A percentile compares a stretch with the other conserved stretches of the same genome.
phyloP scores from a whole-genome alignment of 2,329 filamentous ascomycete species.

The Ceratocystis destructans region DNA sequence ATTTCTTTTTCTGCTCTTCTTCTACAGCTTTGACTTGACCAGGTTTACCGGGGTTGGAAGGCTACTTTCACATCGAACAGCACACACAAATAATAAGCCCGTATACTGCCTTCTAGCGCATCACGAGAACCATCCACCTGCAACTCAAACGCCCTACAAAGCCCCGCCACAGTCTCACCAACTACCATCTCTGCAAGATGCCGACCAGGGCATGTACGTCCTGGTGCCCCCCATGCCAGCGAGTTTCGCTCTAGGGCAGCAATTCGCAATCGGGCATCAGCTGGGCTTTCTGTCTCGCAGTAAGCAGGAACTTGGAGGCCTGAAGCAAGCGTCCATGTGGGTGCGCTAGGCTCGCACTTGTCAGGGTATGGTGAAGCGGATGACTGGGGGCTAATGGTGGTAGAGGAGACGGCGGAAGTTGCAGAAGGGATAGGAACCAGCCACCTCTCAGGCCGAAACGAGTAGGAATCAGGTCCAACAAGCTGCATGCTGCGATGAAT shows the following conservation, averaged over 20 bases:
- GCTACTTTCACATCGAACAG: conserved; percentile 11
- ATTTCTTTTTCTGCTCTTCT: not conserved
- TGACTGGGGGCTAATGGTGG: not conserved
- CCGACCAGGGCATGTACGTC: conserved; percentile 37
- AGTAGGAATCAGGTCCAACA: conserved; percentile 34
- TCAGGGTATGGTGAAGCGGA: not conserved
- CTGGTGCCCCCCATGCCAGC: conserved; percentile 39
- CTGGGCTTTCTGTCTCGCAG: conserved; percentile 17
- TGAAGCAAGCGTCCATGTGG: conserved; percentile 7
- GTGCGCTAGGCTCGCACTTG: not conserved
- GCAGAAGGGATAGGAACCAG: conserved; percentile 14
- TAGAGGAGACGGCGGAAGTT: not conserved
- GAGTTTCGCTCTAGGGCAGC: conserved; percentile 31
- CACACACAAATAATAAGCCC: conserved; percentile 18
- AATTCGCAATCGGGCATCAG: conserved; percentile 27
- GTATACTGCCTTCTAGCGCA: not conserved
- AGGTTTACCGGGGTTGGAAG: conserved; percentile 2
- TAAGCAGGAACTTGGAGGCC: conserved; percentile 8
- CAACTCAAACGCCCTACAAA: conserved; percentile 31
- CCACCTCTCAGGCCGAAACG: conserved; percentile 38
- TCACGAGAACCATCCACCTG: conserved; percentile 29
- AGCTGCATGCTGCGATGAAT: conserved; percentile 38
- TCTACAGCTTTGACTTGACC: not conserved
- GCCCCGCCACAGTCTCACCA: conserved; percentile 30
- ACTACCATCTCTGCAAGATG: conserved; percentile 39